Evolutionary conservation across 176 grass and related monocot species (phyloP).

Genomic region (Phyllostachys edulis): DNA sequence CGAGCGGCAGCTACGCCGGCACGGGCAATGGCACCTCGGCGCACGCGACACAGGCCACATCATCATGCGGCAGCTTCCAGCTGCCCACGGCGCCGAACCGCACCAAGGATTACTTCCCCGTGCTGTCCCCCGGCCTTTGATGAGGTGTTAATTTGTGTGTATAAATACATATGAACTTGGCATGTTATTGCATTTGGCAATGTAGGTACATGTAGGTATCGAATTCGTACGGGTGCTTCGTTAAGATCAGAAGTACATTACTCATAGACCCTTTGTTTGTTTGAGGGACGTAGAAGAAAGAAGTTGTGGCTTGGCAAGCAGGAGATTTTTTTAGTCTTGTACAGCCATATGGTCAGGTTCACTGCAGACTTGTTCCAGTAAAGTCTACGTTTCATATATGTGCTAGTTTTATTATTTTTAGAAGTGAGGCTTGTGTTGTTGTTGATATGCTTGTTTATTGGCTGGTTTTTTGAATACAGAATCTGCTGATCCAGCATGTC

Average conservation of each 20-base stretch:
- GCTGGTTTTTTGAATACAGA: background rate
- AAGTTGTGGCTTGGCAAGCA: too few species aligned
- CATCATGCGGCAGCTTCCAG: conserved; percentile 1
- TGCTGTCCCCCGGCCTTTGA: conserved; percentile 46
- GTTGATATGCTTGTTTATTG: too few species aligned
- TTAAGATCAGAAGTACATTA: too few species aligned
- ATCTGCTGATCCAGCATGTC: background rate
- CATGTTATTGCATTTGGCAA: background rate
- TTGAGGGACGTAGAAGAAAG: too few species aligned
- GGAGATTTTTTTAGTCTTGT: too few species aligned
- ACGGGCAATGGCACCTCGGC: background rate
- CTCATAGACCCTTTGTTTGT: too few species aligned
- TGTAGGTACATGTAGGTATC: conserved; percentile 20
- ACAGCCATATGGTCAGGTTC: too few species aligned
- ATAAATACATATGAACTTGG: too few species aligned
- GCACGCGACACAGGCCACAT: background rate
- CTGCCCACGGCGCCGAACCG: background rate
- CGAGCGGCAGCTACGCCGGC: conserved; percentile 6
- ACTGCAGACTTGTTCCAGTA: background rate
- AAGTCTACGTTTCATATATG: background rate
- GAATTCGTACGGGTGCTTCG: background rate
- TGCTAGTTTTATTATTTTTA: background rate
- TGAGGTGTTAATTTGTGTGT: too few species aligned
- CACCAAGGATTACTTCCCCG: conserved; percentile 23
- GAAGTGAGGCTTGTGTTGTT: background rate